Percentiles rank a stretch among this genome's conserved stretches.
These are phyloP conservation scores for Candida insectorum DNA, from an alignment of 805 yeast genomes.

Conservation along the genomic window DNA sequence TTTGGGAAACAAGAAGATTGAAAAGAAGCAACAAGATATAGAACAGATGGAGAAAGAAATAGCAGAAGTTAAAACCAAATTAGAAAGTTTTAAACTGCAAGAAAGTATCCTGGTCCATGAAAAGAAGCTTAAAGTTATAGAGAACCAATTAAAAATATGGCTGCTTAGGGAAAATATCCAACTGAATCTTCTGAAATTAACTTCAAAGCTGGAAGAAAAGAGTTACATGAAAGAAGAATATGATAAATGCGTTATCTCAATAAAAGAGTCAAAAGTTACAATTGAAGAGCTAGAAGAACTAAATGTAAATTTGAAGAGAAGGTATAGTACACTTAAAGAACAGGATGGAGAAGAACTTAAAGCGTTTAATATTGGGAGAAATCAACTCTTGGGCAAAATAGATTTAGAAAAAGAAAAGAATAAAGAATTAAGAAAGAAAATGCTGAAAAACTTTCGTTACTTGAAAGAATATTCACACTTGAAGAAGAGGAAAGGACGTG, in stretches of 20 bases:
- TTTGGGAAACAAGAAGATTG: conserved; percentile 28
- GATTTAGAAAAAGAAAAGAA: conserved; percentile 21
- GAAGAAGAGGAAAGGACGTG: conserved; percentile 41
- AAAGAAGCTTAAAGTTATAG: conserved; percentile 19
- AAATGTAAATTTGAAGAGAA: conserved; percentile 14
- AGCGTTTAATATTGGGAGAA: conserved; percentile 19
- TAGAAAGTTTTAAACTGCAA: conserved; percentile 22
- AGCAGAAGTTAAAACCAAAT: conserved; percentile 23
- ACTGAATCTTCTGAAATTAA: conserved; percentile 40
- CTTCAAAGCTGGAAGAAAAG: conserved; percentile 53
- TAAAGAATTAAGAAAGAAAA: conserved; percentile 21
- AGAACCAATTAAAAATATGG: conserved; percentile 40
- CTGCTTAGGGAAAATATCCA: conserved; percentile 45
- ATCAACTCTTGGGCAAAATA: conserved; percentile 17
- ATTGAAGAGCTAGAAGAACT: conserved; percentile 21
- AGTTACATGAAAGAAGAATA: conserved; percentile 63
- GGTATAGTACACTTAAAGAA: conserved; percentile 17
- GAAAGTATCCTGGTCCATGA: conserved; percentile 19
- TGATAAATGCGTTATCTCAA: conserved; percentile 48
- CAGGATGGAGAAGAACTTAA: conserved; percentile 18
- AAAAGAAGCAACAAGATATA: conserved; percentile 29
- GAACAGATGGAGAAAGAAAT: conserved; percentile 21
- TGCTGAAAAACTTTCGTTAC: conserved; percentile 31
- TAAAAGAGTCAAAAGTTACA: conserved; percentile 39
- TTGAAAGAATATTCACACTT: conserved; percentile 39